Evolutionary conservation across 2,329 filamentous ascomycete genomes (phyloP), one percentile per base, ranked within the genome.

Genomic region (Cladophialophora chaetospira): DNA sequence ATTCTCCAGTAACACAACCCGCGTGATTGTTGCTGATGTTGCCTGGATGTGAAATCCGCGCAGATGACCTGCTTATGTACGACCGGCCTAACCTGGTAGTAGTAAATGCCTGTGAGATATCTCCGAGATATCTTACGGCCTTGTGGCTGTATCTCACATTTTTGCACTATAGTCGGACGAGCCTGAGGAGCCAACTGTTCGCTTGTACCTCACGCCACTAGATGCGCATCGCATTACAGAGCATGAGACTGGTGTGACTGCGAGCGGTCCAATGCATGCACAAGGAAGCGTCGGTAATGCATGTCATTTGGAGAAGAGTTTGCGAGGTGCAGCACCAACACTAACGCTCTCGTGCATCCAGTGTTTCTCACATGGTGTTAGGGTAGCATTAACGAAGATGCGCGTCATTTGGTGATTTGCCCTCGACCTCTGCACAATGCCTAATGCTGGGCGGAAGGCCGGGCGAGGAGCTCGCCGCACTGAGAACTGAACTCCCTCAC

Each of bases 291-390:
- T 51, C 48, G 48, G 48, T 40, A 51, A 51, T 28, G 36, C 48
- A 51, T 43, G 48, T 40, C 48, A 42, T 51, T 51, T 43, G 17
- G 35, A 43, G 48, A 42, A 42, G 29, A 26, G 15, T 6, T 51
- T 21, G 48, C 48, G 48, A 51, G 11, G 8, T 51, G 48, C 35
- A 43, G 40, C 23, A 9, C 21, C 21, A 43, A 25, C 21, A 26
- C 42, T 13, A n/a, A 21, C 23, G 11, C 4, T 17, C 21, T 15
- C 21, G 42, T 44, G 19, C 23, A 9, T 19, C 3, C 9, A 19
- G 6, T 40, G 8, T 25, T 28, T 44, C 15, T 28, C 23, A 28
- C 23, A 28, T 25, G 3, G 26, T 44, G 11, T 15, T 19, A 43
- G 25, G 4, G 35, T 31, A 23, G 48, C 48, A 38, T 42, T 43